Percentiles rank a stretch among this genome's conserved stretches.
phyloP scores from a whole-genome alignment of 192 early-diverging fungal genomes.

The Dissophora globulifera region DNA sequence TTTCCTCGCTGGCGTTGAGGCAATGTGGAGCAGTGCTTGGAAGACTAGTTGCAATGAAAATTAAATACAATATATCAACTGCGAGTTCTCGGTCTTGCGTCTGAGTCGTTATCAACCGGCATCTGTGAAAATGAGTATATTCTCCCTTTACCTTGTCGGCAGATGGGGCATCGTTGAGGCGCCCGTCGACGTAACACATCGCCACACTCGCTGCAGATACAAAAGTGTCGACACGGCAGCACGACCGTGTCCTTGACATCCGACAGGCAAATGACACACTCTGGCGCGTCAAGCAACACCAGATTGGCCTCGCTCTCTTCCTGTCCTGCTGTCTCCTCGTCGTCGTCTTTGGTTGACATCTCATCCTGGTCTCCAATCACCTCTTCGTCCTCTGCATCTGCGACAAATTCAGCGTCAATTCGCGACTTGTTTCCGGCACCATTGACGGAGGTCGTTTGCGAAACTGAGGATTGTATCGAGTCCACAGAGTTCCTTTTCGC shows the following conservation, averaged over 20 bases:
- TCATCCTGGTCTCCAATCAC: background rate
- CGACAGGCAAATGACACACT: slow-evolving; percentile 84
- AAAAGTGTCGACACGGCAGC: slow-evolving; percentile 85
- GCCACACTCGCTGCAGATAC: slow-evolving; percentile 80
- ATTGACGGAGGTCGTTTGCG: background rate
- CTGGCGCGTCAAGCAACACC: slow-evolving; percentile 57
- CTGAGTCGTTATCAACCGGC: too few relatives aligned
- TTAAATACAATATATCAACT: too few relatives aligned
- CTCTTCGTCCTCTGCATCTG: background rate
- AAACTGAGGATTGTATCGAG: background rate
- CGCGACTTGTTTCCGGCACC: too few relatives aligned
- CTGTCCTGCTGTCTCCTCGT: background rate
- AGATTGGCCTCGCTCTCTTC: slow-evolving; percentile 25
- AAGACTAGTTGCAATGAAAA: slow-evolving; percentile 18
- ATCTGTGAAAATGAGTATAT: too few relatives aligned
- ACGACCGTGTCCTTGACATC: slow-evolving; percentile 78
- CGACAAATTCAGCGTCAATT: background rate
- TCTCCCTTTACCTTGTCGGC: slow-evolving; percentile 52
- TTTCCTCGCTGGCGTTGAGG: slow-evolving; percentile 22
- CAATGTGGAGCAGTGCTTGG: slow-evolving; percentile 46
- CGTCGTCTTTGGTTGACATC: background rate
- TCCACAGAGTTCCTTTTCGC: slow-evolving; percentile 6
- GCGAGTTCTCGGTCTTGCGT: too few relatives aligned
- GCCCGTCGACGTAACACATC: slow-evolving; percentile 64
- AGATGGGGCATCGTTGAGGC: slow-evolving; percentile 49